Evolutionary conservation across 345 rosid species (phyloP).

Genomic region (Acer yangbiense): DNA sequence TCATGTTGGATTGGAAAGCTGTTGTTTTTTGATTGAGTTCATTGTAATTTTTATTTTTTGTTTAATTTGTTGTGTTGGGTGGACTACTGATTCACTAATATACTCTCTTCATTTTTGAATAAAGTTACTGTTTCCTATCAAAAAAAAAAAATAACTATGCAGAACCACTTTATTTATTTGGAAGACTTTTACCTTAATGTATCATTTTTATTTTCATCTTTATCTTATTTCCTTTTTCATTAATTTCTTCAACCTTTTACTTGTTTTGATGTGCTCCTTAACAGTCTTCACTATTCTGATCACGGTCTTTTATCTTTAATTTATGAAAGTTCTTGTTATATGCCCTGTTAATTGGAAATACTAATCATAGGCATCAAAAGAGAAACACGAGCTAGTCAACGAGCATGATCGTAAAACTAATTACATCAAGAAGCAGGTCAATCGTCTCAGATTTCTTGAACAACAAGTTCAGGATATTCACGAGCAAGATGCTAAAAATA

Average conservation of each 20-base stretch:
- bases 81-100: no score
- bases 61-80: no score
- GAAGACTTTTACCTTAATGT: background rate
- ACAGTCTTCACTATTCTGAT: background rate
- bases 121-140: no score
- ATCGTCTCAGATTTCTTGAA: constrained; percentile 53
- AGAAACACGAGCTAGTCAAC: constrained; percentile 56
- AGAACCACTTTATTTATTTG: background rate
- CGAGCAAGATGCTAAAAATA: constrained; percentile 64
- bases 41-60: no score
- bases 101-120: no score
- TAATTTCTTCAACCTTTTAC: background rate
- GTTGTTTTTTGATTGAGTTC: no score
- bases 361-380: constrained; percentile 63
- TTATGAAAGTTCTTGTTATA: background rate
- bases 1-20: no score
- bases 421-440: constrained; percentile 43
- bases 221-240: background rate
- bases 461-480: constrained; percentile 69
- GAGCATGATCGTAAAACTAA: constrained; percentile 47
- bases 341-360: constrained; percentile 19
- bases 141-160: background rate
- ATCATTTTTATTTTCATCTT: background rate
- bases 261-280: constrained; percentile 5
- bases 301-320: background rate